A percentile compares a stretch with the other conserved stretches of the same genome.
Evolutionary conservation across 768 basidiomycete species (phyloP).

Genomic region (Boletus barrowsii): DNA sequence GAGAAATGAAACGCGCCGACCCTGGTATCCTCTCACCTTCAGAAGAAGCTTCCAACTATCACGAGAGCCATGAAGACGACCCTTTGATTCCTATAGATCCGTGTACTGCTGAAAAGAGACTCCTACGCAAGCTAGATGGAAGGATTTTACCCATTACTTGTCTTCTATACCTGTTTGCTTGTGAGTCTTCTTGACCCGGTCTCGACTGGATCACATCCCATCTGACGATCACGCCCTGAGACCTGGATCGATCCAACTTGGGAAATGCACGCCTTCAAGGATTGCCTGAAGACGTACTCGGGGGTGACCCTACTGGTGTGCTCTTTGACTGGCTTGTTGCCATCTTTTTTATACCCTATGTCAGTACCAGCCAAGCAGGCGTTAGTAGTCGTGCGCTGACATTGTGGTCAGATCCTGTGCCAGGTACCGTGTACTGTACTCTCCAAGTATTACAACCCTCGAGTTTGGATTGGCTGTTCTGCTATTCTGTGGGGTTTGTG

Average conservation of each 20-base stretch:
- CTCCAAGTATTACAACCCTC: slow-evolving; percentile 69
- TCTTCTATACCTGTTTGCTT: slow-evolving; percentile 73
- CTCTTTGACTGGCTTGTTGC: slow-evolving; percentile 80
- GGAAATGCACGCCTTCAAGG: slow-evolving; percentile 80
- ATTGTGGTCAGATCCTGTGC: slow-evolving; percentile 51
- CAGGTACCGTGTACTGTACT: slow-evolving; percentile 66
- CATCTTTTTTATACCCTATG: slow-evolving; percentile 78
- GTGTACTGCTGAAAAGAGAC: slow-evolving; percentile 42
- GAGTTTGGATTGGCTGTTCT: slow-evolving; percentile 64
- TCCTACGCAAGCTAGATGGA: slow-evolving; percentile 63
- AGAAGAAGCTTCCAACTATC: slow-evolving; percentile 1
- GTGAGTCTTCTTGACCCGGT: slow-evolving; percentile 39
- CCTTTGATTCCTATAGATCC: slow-evolving; percentile 18
- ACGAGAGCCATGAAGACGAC: slow-evolving; percentile 14
- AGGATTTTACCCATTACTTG: slow-evolving; percentile 72
- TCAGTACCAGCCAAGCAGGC: slow-evolving; percentile 28
- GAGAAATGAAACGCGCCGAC: slow-evolving; percentile 16
- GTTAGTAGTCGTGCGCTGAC: background rate
- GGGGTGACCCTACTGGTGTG: slow-evolving; percentile 63
- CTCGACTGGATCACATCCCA: background rate
- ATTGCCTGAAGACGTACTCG: slow-evolving; percentile 58
- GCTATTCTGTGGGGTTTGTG: slow-evolving; percentile 72
- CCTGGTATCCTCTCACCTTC: background rate
- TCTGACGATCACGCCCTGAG: slow-evolving; percentile 11
- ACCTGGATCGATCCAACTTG: slow-evolving; percentile 74